Evolutionary conservation across 2,329 filamentous ascomycete genomes (phyloP), one percentile per base, ranked within the genome.

Genomic region (Ophiostoma piceae): DNA sequence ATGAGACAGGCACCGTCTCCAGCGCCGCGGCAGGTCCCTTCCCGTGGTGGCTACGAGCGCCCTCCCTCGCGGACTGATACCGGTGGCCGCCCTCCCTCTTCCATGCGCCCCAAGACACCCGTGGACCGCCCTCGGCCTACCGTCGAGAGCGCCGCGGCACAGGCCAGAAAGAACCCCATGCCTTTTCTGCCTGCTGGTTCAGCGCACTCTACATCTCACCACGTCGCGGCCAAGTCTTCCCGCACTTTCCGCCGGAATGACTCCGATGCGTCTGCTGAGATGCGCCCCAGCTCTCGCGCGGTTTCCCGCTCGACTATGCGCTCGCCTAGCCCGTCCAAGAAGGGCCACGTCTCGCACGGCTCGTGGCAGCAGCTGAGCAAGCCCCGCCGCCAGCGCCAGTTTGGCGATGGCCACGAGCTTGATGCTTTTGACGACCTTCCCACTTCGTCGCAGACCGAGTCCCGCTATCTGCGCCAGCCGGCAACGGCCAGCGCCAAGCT

Each of bases 381-480:
- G 77, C 92, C 92, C 2, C 84, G 87, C 47, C 84, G 88, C 57
- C 83, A 84, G 71, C 85, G 88, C 65, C 88, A 92, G 75, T 99
- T 96, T 80, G 95, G 95, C 14, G 92, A 97, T 78, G 95, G 95
- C 19, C 91, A 90, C 71, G 95, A 99, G 79, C 84, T 99, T 43
- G 94, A 98, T 74, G 88, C 86, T 2, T 98, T 99, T 77, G 95
- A 99, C 77, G 95, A 99, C 79, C 82, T 99, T 70, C 94, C 94
- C 1, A 98, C 94, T 0, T 97, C 94, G 19, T 88, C 85, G 14
- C 87, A 90, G 71, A 85, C 88, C 16, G 95, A 99, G 79, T 92
- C 88, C 72, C 91, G 88, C 75, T 99, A 88, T 76, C 84, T 93
- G 72, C 96, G 94, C 78, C 88, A 91, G 75, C 94, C 95, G 2